Evolutionary conservation across 2,329 filamentous ascomycete species (phyloP).

Genomic region (Clarireedia paspali): DNA sequence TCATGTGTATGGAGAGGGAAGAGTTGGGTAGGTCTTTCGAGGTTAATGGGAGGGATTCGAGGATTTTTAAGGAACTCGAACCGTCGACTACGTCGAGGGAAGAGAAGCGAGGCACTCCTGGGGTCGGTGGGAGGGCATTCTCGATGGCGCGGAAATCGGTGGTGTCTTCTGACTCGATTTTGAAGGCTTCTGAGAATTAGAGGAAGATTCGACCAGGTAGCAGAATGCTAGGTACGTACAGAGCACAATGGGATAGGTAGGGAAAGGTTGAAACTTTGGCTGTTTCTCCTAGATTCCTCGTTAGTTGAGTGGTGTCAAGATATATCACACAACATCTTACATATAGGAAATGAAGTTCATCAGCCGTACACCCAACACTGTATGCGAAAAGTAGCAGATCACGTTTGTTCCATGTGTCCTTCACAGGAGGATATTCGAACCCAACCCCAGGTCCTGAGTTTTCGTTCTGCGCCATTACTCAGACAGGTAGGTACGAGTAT

Average conservation of each 20-base stretch:
- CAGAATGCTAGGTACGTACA: not conserved
- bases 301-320: too few relatives aligned
- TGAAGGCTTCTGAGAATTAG: not conserved
- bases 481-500: not conserved
- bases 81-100: not conserved
- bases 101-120: not conserved
- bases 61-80: not conserved
- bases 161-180: not conserved
- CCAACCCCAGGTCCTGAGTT: not conserved
- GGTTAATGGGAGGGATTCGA: not conserved
- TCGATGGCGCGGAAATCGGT: not conserved
- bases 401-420: not conserved
- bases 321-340: not conserved
- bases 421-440: not conserved
- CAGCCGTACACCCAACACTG: not conserved
- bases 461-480: not conserved
- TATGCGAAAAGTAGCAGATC: not conserved
- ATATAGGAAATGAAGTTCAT: not conserved
- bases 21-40: not conserved
- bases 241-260: not conserved
- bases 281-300: not conserved
- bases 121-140: not conserved
- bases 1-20: not conserved
- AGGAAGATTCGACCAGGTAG: too few relatives aligned
- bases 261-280: not conserved